Conservation (phyloP, 2,329 filamentous ascomycete genomes). For the Ascochyta lentis region DNA sequence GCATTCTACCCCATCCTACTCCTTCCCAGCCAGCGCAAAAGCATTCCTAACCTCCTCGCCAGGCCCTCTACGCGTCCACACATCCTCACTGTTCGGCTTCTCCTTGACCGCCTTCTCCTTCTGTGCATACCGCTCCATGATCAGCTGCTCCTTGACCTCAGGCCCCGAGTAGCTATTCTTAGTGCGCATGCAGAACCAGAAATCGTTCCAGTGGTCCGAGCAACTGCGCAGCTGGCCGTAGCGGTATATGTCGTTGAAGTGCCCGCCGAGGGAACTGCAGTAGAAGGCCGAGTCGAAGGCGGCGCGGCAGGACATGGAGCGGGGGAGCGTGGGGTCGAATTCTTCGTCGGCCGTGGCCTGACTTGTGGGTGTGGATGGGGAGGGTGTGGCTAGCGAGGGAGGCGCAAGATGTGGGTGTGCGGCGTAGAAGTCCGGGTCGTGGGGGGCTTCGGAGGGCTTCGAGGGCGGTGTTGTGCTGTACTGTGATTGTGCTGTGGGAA, state of each 20-base stretch:
- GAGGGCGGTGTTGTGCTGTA: conserved; percentile 21
- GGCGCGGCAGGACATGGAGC: conserved; percentile 84
- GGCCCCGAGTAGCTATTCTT: conserved; percentile 65
- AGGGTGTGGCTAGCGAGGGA: conserved; percentile 23
- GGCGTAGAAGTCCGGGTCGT: conserved; percentile 61
- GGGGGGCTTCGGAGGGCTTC: conserved; percentile 49
- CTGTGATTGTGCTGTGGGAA: conserved; percentile 27
- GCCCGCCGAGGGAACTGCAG: conserved; percentile 88
- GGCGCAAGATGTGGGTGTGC: conserved; percentile 59
- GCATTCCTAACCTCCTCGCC: conserved; percentile 36
- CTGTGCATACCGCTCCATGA: conserved; percentile 72
- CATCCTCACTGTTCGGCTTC: conserved; percentile 81
- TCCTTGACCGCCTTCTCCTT: conserved; percentile 71
- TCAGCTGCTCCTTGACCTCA: conserved; percentile 62
- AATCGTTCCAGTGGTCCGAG: conserved; percentile 87
- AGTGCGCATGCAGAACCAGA: conserved; percentile 96
- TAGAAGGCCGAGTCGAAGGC: conserved; percentile 94
- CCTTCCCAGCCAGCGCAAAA: conserved; percentile 31
- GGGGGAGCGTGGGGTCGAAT: conserved; percentile 63
- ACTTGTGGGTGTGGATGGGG: conserved; percentile 12
- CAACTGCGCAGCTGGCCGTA: conserved; percentile 79
- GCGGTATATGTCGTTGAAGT: conserved; percentile 91
- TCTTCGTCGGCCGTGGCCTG: conserved; percentile 22
- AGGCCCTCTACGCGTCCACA: conserved; percentile 77
- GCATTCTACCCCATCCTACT: neutral